Evolutionary conservation across 2,329 filamentous ascomycete species (phyloP).

Genomic region (Metarhizium anisopliae): DNA sequence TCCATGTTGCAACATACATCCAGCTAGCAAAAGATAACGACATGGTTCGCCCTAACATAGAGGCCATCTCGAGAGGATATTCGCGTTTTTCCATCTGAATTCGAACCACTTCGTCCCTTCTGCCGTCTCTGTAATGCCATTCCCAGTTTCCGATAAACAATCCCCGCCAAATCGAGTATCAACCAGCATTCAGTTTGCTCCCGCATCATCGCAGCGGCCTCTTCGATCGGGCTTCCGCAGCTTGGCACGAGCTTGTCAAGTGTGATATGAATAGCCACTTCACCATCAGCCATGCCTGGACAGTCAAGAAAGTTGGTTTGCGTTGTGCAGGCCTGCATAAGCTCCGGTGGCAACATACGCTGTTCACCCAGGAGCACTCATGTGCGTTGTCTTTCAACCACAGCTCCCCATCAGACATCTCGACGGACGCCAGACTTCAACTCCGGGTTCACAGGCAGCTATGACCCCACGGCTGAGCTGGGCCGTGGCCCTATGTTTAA

Average conservation of each 20-base stretch:
- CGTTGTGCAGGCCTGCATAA: neutral
- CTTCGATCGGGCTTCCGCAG: neutral
- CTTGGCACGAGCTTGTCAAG: neutral
- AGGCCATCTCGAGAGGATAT: neutral
- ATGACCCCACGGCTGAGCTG: constrained; percentile 45
- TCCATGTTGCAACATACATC: neutral
- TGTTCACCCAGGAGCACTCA: neutral
- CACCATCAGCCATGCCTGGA: constrained; percentile 1
- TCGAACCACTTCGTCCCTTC: neutral
- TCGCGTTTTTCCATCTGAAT: neutral
- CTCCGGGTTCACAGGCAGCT: constrained; percentile 49
- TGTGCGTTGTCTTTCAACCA: constrained; percentile 1
- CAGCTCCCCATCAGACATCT: constrained; percentile 11
- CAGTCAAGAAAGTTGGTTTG: constrained; percentile 1
- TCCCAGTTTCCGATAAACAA: neutral
- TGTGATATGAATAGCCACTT: constrained; percentile 1
- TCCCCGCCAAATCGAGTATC: neutral
- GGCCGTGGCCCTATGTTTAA: constrained; percentile 52
- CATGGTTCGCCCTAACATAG: neutral
- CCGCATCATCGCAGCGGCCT: neutral
- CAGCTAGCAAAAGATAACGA: neutral
- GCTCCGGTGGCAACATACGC: neutral
- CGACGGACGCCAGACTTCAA: constrained; percentile 41
- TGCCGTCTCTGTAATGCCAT: neutral
- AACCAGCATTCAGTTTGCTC: neutral